Base-by-base conservation (phyloP, 371 early-diverging fungal genomes). In the Actinomortierella ambigua region DNA sequence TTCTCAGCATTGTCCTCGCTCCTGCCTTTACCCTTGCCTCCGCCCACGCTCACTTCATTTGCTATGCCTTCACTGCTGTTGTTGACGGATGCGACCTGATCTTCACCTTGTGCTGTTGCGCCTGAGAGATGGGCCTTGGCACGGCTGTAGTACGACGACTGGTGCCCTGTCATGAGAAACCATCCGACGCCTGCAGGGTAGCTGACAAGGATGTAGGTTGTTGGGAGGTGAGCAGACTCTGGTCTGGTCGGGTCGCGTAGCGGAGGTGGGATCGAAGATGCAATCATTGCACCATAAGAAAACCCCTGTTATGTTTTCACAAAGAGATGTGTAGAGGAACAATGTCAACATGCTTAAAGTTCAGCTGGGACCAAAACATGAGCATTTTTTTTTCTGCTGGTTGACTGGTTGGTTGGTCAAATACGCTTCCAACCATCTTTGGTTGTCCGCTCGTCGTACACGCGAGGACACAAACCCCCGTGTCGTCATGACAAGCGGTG, bases 181-280 rank as follows among this genome's bases (percentile, higher is more conserved):
- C 75, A 73, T n/a, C 61, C 50, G 15, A 73, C 75, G 9, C 75
- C 75, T 5, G 64, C 75, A 15, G 75, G 75, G 18, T 60, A 73
- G 42, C 75, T 73, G 42, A 73, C 50, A 41, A 73, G 22, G 28
- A 73, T 57, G 41, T 73, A 73, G 0, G 67, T 59, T 14, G 75
- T 73, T 0, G 75, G 75, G 22, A 73, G 48, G 17, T 52, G 67
- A 18, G 44, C 48, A 27, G 60, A 50, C 15, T 24, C 44, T 26
- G 75, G 75, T n/a, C 53, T 54, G 1, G 64, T 20, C 28, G 75
- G 67, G 28, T 55, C 53, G 13, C 58, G 55, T 41, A 73, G 29
- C 13, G 75, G 75, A 13, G 75, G 75, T 26, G 75, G 61, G 40
- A 73, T 73, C 2, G 64, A 60, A 13, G 75, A 73, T 8, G 75